Conservation (phyloP, 768 basidiomycete genomes). For the Mycena floridula region DNA sequence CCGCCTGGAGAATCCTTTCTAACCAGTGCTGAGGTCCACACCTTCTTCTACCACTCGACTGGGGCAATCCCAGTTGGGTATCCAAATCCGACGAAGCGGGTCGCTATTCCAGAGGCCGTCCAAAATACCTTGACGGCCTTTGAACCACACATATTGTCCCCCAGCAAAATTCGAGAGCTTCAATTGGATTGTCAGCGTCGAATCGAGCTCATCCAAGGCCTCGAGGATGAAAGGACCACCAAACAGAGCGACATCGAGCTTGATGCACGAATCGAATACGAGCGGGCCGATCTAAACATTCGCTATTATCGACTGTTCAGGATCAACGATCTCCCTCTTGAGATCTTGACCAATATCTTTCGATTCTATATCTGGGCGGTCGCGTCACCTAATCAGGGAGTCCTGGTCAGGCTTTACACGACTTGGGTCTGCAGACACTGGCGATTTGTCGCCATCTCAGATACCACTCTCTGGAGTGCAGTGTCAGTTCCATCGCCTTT, state of each 20-base stretch:
- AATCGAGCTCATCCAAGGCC: conserved; percentile 7
- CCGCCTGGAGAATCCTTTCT: too few relatives aligned
- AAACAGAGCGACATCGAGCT: neutral
- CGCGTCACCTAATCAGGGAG: conserved; percentile 24
- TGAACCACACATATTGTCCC: conserved; percentile 12
- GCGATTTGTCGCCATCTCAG: conserved; percentile 41
- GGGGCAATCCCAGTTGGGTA: too few relatives aligned
- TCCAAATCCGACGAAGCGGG: too few relatives aligned
- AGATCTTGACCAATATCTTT: conserved; percentile 62
- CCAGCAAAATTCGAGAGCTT: conserved; percentile 4
- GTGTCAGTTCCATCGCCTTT: too few relatives aligned
- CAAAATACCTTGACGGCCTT: conserved; percentile 19
- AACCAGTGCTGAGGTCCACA: too few relatives aligned
- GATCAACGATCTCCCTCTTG: conserved; percentile 56
- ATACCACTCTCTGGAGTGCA: conserved; percentile 56
- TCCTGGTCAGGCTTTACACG: conserved; percentile 37
- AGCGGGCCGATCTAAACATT: conserved; percentile 11
- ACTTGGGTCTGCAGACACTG: conserved; percentile 57
- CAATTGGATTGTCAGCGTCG: conserved; percentile 6
- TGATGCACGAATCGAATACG: conserved; percentile 3
- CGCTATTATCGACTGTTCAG: conserved; percentile 41
- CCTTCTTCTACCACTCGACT: too few relatives aligned
- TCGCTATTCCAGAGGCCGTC: too few relatives aligned
- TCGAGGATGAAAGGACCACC: neutral
- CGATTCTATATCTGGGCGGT: conserved; percentile 54